Percentiles rank a stretch among this genome's conserved stretches.
Evolutionary conservation across 2,329 filamentous ascomycete genomes (phyloP).

Genomic region (Apiospora arundinis): DNA sequence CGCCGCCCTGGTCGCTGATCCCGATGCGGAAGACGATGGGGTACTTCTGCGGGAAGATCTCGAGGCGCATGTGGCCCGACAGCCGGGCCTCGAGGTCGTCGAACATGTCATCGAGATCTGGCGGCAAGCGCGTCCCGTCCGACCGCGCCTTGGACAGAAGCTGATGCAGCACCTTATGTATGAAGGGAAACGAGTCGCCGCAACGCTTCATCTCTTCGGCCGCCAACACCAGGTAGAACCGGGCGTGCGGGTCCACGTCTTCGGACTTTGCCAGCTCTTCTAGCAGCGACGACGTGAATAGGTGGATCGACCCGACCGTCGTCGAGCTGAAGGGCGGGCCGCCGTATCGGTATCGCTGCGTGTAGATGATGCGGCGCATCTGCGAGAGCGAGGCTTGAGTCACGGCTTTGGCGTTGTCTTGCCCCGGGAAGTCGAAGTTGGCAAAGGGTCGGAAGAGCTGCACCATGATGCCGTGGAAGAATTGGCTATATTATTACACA

Average conservation of each 20-base stretch:
- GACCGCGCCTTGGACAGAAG: slow-evolving; percentile 1
- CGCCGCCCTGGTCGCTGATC: slow-evolving; percentile 1
- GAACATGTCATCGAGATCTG: not conserved
- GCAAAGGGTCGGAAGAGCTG: slow-evolving; percentile 21
- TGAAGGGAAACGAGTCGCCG: slow-evolving; percentile 16
- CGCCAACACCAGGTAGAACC: slow-evolving; percentile 19
- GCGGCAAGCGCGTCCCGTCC: not conserved
- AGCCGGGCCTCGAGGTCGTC: slow-evolving; percentile 16
- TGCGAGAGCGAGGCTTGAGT: slow-evolving; percentile 19
- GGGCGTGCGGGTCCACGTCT: slow-evolving; percentile 1
- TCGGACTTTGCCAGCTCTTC: slow-evolving; percentile 15
- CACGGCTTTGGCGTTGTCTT: not conserved
- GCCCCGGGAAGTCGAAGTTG: not conserved
- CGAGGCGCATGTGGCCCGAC: not conserved
- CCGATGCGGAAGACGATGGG: slow-evolving; percentile 14
- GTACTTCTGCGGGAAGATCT: not conserved
- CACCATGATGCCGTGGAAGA: slow-evolving; percentile 20
- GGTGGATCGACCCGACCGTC: slow-evolving; percentile 19
- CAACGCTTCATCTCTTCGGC: slow-evolving; percentile 20
- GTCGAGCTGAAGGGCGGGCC: slow-evolving; percentile 21
- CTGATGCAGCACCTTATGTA: not conserved
- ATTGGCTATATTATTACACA: not conserved
- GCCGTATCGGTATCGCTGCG: slow-evolving; percentile 20
- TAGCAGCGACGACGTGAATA: slow-evolving; percentile 13
- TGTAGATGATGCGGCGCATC: slow-evolving; percentile 20